Conservation (phyloP, 805 yeast genomes). For the Lipomyces starkeyi region DNA sequence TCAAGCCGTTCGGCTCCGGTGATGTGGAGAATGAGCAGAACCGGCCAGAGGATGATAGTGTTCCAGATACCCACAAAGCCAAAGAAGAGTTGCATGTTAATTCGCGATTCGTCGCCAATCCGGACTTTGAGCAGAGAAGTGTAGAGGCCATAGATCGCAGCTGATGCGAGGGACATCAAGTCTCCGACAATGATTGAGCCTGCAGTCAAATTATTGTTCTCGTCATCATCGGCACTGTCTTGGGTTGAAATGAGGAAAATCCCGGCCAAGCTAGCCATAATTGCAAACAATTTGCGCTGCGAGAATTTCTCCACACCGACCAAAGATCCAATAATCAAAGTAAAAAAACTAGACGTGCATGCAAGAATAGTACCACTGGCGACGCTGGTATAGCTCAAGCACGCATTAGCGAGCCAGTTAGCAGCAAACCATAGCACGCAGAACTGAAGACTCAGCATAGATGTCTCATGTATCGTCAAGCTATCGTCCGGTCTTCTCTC, state of each 20-base stretch:
- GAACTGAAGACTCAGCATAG: constrained; percentile 76
- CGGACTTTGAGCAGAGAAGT: constrained; percentile 79
- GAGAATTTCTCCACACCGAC: constrained; percentile 74
- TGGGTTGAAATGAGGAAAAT: constrained; percentile 77
- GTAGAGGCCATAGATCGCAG: constrained; percentile 88
- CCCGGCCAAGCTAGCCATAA: constrained; percentile 75
- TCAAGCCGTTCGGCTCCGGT: constrained; percentile 72
- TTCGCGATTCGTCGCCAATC: constrained; percentile 72
- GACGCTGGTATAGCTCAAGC: constrained; percentile 86
- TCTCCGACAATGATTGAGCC: constrained; percentile 66
- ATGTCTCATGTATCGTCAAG: constrained; percentile 61
- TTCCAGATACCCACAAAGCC: constrained; percentile 94
- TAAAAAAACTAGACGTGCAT: constrained; percentile 92
- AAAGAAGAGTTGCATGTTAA: constrained; percentile 86
- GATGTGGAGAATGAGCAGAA: constrained; percentile 67
- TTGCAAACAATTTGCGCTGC: constrained; percentile 67
- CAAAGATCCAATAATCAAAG: constrained; percentile 78
- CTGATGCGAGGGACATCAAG: constrained; percentile 78
- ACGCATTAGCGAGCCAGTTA: constrained; percentile 85
- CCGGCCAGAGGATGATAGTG: constrained; percentile 78
- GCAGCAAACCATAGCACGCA: constrained; percentile 90
- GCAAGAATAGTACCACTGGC: constrained; percentile 93
- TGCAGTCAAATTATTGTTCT: constrained; percentile 27
- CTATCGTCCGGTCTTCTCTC: neutral
- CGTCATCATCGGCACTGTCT: constrained; percentile 54